Evolutionary conservation across 306 rosid genomes (phyloP).

Genomic region (Lablab purpureus): DNA sequence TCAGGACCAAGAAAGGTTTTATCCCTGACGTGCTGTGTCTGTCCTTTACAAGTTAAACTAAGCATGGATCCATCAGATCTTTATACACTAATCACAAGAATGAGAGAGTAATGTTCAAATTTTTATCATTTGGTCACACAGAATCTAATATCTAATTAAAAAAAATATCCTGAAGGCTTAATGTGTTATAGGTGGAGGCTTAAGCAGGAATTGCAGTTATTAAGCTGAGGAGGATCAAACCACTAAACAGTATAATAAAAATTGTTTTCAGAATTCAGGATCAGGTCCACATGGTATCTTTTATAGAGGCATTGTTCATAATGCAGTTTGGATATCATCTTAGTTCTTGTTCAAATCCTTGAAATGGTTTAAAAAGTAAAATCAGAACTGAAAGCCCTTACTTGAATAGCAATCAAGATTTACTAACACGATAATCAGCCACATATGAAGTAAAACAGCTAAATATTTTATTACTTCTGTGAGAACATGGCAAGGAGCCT

Average conservation of each 20-base stretch:
- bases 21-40: neutral
- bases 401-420: neutral
- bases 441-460: neutral
- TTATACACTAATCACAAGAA: neutral
- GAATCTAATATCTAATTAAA: neutral
- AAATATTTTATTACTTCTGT: neutral
- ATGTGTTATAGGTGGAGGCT: neutral
- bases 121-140: neutral
- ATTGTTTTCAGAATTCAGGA: neutral
- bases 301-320: neutral
- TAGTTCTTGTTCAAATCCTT: neutral
- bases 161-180: neutral
- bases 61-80: neutral
- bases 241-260: neutral
- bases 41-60: neutral
- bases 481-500: neutral
- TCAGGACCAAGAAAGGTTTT: neutral
- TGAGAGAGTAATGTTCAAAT: neutral
- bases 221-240: neutral
- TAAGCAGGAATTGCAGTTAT: neutral
- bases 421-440: neutral
- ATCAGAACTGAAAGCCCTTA: neutral
- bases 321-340: neutral
- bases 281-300: neutral
- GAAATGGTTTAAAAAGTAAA: neutral